Conservation (phyloP, 331 rosid genomes). For the Rhamnella rubrinervis region DNA sequence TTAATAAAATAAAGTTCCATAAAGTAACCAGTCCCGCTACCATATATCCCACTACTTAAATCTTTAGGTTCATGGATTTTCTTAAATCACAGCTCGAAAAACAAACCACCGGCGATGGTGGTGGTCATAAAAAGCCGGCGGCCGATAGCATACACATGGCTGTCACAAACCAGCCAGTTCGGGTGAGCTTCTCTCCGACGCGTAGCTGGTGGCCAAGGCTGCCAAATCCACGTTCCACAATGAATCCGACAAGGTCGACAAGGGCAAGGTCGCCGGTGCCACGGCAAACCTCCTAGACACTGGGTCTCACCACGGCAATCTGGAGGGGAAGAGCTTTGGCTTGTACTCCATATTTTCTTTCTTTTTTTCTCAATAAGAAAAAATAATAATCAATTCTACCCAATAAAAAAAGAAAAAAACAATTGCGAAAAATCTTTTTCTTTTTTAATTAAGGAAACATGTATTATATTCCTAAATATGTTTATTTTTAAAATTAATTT, state of each 20-base stretch:
- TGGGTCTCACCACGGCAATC: conserved; percentile 46
- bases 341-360: too few relatives aligned
- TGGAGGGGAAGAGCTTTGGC: conserved; percentile 44
- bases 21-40: too few relatives aligned
- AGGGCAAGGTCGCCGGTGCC: conserved; percentile 50
- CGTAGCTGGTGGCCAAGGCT: conserved; percentile 53
- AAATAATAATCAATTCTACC: too few relatives aligned
- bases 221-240: conserved; percentile 30
- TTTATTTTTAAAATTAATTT: too few relatives aligned
- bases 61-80: conserved; percentile 29
- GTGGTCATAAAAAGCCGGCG: too few relatives aligned
- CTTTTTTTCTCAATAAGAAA: too few relatives aligned
- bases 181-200: conserved; percentile 50
- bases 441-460: too few relatives aligned
- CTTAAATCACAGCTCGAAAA: background rate
- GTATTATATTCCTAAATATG: too few relatives aligned
- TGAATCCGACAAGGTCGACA: conserved; percentile 37
- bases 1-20: too few relatives aligned
- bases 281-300: conserved; percentile 58
- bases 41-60: background rate
- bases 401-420: too few relatives aligned
- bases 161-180: conserved; percentile 15
- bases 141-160: background rate
- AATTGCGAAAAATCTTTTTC: too few relatives aligned
- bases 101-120: background rate